Conservation (phyloP, 371 early-diverging fungal genomes). For the Mortierella sp. region DNA sequence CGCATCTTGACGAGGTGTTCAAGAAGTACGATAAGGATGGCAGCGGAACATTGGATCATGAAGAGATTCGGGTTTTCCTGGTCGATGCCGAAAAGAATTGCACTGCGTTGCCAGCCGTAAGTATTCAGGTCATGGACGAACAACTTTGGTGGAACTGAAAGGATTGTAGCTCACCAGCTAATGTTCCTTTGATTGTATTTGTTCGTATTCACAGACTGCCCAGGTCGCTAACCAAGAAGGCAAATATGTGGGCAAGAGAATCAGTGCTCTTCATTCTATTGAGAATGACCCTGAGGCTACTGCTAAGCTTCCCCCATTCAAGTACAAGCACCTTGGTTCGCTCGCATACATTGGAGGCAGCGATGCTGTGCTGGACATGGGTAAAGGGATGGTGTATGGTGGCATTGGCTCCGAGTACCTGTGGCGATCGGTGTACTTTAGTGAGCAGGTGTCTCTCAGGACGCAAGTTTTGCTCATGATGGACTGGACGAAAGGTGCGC, state of each 20-base stretch:
- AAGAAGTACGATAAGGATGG: slow-evolving; percentile 69
- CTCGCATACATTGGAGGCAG: slow-evolving; percentile 87
- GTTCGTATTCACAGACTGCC: slow-evolving; percentile 70
- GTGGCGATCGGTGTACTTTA: slow-evolving; percentile 75
- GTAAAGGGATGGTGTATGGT: slow-evolving; percentile 65
- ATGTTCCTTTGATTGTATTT: slow-evolving; percentile 5
- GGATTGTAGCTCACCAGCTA: too few relatives aligned
- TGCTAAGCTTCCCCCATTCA: slow-evolving; percentile 62
- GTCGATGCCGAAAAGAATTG: slow-evolving; percentile 70
- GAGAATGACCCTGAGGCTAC: slow-evolving; percentile 40
- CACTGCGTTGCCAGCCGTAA: slow-evolving; percentile 81
- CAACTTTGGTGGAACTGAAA: too few relatives aligned
- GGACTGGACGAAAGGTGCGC: slow-evolving; percentile 66
- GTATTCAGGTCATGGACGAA: slow-evolving; percentile 16
- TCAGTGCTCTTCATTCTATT: slow-evolving; percentile 56
- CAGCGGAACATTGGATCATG: slow-evolving; percentile 66
- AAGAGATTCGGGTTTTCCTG: slow-evolving; percentile 68
- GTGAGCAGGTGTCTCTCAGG: slow-evolving; percentile 64
- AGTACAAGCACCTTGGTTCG: slow-evolving; percentile 79
- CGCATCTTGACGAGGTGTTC: slow-evolving; percentile 62
- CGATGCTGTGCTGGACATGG: slow-evolving; percentile 72
- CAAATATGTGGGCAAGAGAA: slow-evolving; percentile 67
- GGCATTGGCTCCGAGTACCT: slow-evolving; percentile 72
- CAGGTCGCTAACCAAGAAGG: slow-evolving; percentile 93
- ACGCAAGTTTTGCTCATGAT: slow-evolving; percentile 71